phyloP scores from a whole-genome alignment of 495 filamentous ascomycete genomes.

The Talaromyces thailandensis region DNA sequence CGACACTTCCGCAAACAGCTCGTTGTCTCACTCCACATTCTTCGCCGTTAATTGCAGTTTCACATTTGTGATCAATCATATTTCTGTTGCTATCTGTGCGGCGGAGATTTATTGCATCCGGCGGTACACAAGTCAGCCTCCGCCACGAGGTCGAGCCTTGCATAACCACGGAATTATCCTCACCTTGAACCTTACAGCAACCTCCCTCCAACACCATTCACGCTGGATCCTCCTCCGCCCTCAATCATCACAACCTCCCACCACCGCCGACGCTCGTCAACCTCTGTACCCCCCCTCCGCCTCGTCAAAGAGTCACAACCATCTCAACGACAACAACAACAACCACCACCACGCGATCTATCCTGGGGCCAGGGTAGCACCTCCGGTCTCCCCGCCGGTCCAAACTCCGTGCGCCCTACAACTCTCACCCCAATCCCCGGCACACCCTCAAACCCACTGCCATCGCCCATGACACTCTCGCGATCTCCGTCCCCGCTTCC shows the following conservation, averaged over 20 bases:
- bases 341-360: not conserved
- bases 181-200: not conserved
- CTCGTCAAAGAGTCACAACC: slow-evolving; percentile 5
- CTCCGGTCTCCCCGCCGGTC: slow-evolving; percentile 8
- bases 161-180: not conserved
- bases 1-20: not conserved
- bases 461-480: slow-evolving; percentile 63
- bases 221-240: slow-evolving; percentile 4
- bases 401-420: slow-evolving; percentile 2
- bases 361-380: slow-evolving; percentile 8
- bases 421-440: slow-evolving; percentile 3
- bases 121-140: not conserved
- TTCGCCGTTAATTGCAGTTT: not conserved
- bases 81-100: not conserved
- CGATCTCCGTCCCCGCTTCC: slow-evolving; percentile 74
- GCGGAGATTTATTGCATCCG: not conserved
- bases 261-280: slow-evolving; percentile 8
- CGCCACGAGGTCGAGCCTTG: not conserved
- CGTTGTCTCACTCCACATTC: not conserved
- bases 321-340: not conserved
- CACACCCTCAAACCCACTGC: slow-evolving; percentile 2
- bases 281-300: slow-evolving; percentile 6
- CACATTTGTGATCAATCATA: not conserved
- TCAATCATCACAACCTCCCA: slow-evolving; percentile 3
- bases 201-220: not conserved